Percentiles rank a stretch among this genome's conserved stretches.
Conservation (phyloP, 345 rosid genomes). For the Salix caprea region DNA sequence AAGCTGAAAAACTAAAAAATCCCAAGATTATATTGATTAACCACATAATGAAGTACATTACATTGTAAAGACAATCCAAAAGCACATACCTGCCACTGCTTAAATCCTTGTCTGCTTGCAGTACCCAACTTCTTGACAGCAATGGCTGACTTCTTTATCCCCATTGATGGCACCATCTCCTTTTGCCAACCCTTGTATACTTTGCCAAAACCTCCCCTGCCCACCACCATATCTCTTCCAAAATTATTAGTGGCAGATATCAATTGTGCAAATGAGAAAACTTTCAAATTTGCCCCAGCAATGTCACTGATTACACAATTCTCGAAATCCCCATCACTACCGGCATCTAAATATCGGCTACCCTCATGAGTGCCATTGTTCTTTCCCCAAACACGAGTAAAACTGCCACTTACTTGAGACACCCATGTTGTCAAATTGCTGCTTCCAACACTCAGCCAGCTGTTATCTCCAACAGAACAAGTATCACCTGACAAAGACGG, state of each 20-base stretch:
- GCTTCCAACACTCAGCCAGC: conserved; percentile 6
- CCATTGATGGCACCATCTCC: conserved; percentile 3
- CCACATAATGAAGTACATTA: too few species aligned
- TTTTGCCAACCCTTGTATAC: conserved; percentile 16
- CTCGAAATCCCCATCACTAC: neutral
- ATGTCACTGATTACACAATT: neutral
- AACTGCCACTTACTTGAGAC: conserved; percentile 11
- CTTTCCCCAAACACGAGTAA: conserved; percentile 6
- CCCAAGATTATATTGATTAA: too few species aligned
- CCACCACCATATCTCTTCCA: conserved; percentile 4
- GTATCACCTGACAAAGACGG: neutral
- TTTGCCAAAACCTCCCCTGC: conserved; percentile 17
- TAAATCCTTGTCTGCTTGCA: conserved; percentile 14
- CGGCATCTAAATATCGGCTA: neutral
- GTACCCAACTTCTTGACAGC: conserved; percentile 11
- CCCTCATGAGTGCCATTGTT: neutral
- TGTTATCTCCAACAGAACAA: neutral
- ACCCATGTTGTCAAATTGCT: conserved; percentile 3
- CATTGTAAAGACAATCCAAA: too few species aligned
- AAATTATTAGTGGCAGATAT: conserved; percentile 14
- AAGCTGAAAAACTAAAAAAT: too few species aligned
- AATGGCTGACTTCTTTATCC: conserved; percentile 5
- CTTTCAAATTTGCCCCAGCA: conserved; percentile 3
- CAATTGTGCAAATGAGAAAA: conserved; percentile 14
- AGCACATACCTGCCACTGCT: conserved; percentile 11